phyloP scores from a whole-genome alignment of 1,284 basidiomycete species.

The Ustilago loliicola region DNA sequence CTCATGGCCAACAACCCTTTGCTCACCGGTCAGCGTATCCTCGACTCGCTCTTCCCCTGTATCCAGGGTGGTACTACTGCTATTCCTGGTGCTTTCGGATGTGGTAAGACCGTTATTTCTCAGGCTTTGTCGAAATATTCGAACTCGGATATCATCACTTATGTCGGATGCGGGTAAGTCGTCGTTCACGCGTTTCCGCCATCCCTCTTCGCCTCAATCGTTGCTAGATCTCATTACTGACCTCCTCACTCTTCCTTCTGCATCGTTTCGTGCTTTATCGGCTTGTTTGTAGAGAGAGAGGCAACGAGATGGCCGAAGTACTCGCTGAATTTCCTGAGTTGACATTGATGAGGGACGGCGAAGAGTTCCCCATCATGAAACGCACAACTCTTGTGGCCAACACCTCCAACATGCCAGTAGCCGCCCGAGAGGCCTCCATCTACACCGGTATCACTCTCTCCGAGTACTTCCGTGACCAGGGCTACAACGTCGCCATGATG shows the following conservation, averaged over 20 bases:
- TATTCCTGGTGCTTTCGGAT: slow-evolving; percentile 99
- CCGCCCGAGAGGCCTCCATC: slow-evolving; percentile 98
- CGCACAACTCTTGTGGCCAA: slow-evolving; percentile 98
- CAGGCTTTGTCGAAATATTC: slow-evolving; percentile 95
- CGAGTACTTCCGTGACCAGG: slow-evolving; percentile 99
- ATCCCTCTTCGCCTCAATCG: neutral
- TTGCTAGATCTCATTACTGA: slow-evolving; percentile 10
- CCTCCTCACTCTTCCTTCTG: neutral
- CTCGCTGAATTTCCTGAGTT: slow-evolving; percentile 95
- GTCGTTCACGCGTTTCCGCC: neutral
- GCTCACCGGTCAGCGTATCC: slow-evolving; percentile 94
- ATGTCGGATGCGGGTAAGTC: slow-evolving; percentile 85
- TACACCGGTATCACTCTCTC: slow-evolving; percentile 99
- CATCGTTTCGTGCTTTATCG: neutral
- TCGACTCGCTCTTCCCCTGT: slow-evolving; percentile 98
- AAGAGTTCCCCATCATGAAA: slow-evolving; percentile 99
- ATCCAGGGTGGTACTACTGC: slow-evolving; percentile 99
- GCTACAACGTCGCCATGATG: slow-evolving; percentile 99
- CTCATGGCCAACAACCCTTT: slow-evolving; percentile 92
- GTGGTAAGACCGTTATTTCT: slow-evolving; percentile 73
- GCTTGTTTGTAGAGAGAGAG: slow-evolving; percentile 68
- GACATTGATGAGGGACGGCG: slow-evolving; percentile 87
- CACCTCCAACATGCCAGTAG: slow-evolving; percentile 99
- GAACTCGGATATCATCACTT: slow-evolving; percentile 99
- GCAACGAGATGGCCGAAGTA: slow-evolving; percentile 95